Evolutionary conservation across 2,329 filamentous ascomycete species (phyloP), one percentile per base, ranked within the genome.

Genomic region (Neoarthrinium moseri): DNA sequence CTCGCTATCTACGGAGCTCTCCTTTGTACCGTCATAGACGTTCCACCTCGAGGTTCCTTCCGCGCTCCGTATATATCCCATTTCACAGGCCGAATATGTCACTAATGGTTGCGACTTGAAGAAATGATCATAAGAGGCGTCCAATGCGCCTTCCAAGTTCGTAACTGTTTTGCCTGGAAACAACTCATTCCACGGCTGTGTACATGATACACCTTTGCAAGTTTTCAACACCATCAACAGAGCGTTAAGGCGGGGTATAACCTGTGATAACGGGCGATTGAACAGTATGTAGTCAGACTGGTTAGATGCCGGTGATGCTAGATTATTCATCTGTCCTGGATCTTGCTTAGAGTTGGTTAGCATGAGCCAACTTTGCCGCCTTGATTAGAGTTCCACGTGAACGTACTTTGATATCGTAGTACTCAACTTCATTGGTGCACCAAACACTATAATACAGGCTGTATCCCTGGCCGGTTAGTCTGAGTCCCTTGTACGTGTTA

Each of bases 371-470:
- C 26, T 17, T 13, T 2, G 4, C 4, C 7, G 4, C 2, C n/a
- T 3, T 18, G 23, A 29, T 3, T 11, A 17, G 6, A 5, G 18
- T 23, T 5, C 8, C 35, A 22, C 1, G 22, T n/a, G 30, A 33
- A 1, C 67, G 48, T 59, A 78, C 80, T 55, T 70, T 75, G 27
- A 85, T 55, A 50, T 87, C 74, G 57, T 86, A 88, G 2, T 86
- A 71, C 59, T 88, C 83, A 43, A 80, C 77, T 56, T 86, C 83
- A 42, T 81, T 80, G 11, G 67, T 85, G 56, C 85, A 88, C 83
- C 84, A 88, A 0, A 86, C 80, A 0, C 81, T 75, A 54, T 87
- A 88, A 51, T 82, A 81, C 5, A 87, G 59, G 54, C 76, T 80
- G 56, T 86, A 86, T 4, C 66, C 62, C 2, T 72, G 58, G 0